These are phyloP conservation scores for Scolecobasidium constrictum DNA, from an alignment of 2,329 filamentous ascomycete genomes.

Conservation along the genomic window DNA sequence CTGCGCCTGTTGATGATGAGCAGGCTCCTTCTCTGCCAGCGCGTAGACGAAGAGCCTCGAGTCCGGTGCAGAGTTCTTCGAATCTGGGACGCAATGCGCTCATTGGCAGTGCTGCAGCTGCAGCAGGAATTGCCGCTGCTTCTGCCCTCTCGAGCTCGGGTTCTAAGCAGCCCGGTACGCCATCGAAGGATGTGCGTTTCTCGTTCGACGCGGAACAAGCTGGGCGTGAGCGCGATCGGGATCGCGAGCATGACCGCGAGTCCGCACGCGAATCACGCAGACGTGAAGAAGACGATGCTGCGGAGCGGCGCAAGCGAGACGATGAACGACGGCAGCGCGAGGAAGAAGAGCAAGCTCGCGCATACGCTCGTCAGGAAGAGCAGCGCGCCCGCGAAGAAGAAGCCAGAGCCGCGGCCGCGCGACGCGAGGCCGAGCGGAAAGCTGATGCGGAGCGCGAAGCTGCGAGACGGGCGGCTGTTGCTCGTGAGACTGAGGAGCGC, in stretches of 20 bases:
- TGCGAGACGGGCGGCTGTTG: constrained; percentile 3
- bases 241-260: constrained; percentile 14
- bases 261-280: background rate
- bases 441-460: constrained; percentile 18
- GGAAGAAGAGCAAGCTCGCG: constrained; percentile 9
- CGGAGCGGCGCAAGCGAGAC: constrained; percentile 15
- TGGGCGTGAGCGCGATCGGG: constrained; percentile 18
- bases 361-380: constrained; percentile 10
- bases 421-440: constrained; percentile 15
- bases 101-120: constrained; percentile 31
- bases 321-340: constrained; percentile 11
- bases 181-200: constrained; percentile 42
- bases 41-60: constrained; percentile 33
- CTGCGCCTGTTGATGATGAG: constrained; percentile 8
- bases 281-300: constrained; percentile 3
- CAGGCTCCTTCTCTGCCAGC: background rate
- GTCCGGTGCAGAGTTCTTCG: constrained; percentile 29
- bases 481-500: constrained; percentile 10
- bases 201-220: constrained; percentile 37
- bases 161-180: constrained; percentile 14
- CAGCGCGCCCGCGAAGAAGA: constrained; percentile 18
- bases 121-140: constrained; percentile 30
- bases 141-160: constrained; percentile 16
- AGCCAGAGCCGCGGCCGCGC: constrained; percentile 14
- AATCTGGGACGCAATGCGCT: constrained; percentile 28